Base-by-base conservation (phyloP, 2,329 filamentous ascomycete genomes). In the Didymella glomerata region DNA sequence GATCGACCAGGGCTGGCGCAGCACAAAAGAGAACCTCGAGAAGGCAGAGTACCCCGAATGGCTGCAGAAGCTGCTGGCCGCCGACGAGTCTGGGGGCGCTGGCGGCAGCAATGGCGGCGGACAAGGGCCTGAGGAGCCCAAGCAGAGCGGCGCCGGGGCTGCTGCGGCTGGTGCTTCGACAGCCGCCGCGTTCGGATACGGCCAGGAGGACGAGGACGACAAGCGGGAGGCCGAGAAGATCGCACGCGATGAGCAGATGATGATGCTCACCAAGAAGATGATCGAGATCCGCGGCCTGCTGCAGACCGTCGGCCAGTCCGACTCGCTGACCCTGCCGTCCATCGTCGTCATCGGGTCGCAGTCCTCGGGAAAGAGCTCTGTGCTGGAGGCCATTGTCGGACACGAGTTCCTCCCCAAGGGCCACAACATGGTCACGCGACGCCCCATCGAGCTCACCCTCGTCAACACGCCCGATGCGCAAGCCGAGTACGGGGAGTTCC, bases 291-390 rank as follows among this genome's bases (percentile, higher is more conserved):
- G 96, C 67, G 93, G 89, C 67, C 92, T 99, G 56, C 83, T 99
- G 24, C 91, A 96, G 72, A 92, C 89, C 25, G 91, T 99, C 46
- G 96, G 93, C 32, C 94, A 99, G 80, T 96, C 93, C 0, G 92
- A 90, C 65, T 88, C 91, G 3, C 82, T 99, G 63, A 94, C 91
- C 1, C 81, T 99, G 22, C 95, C 95, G 0, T 98, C 96, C 0
- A 99, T 99, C 57, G 95, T 99, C n/a, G 95, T 99, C 36, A 97
- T 99, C 68, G 95, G 95, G 24, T 99, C 95, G 2, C 95, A 99
- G 76, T 99, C 95, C 0, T 98, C 95, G 0, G 95, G 95, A 40
- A 99, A 99, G 81, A 98, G 94, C 73, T 99, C 95, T 1, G 95
- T 99, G 1, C 78, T 99, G 47, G 95, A 99, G 77, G 92, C 95